phyloP scores from a whole-genome alignment of 495 filamentous ascomycete genomes.

The Massariosphaeria phaeospora region DNA sequence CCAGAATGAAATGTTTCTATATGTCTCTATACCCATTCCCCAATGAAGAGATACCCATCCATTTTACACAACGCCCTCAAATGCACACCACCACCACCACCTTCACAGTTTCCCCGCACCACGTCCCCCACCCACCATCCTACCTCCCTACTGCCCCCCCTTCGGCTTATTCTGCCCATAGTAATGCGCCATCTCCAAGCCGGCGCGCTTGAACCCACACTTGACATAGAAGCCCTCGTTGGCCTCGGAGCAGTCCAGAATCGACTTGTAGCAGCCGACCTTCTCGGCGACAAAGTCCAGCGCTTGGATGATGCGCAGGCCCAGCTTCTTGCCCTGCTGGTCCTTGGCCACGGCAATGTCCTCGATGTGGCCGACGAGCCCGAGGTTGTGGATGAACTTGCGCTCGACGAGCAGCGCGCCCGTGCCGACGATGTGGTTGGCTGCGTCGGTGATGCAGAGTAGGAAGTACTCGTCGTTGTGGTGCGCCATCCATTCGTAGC shows the following conservation, averaged over 20 bases:
- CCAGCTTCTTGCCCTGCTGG: slow-evolving; percentile 95
- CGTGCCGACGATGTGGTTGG: slow-evolving; percentile 70
- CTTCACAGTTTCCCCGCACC: background rate
- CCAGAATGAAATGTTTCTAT: too few species aligned
- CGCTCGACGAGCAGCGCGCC: slow-evolving; percentile 80
- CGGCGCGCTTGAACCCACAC: slow-evolving; percentile 91
- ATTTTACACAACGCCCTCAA: slow-evolving; percentile 13
- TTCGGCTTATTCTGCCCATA: slow-evolving; percentile 51
- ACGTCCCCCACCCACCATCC: background rate
- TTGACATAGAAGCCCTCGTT: slow-evolving; percentile 99
- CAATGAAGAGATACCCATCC: background rate
- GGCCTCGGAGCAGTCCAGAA: slow-evolving; percentile 70
- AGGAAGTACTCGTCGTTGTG: slow-evolving; percentile 80
- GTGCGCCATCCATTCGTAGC: slow-evolving; percentile 77
- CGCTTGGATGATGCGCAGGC: slow-evolving; percentile 86
- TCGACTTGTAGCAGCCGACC: slow-evolving; percentile 81
- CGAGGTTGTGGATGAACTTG: slow-evolving; percentile 75
- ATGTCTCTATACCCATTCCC: background rate
- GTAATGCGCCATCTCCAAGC: slow-evolving; percentile 96
- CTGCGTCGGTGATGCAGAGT: slow-evolving; percentile 71
- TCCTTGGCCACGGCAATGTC: slow-evolving; percentile 92
- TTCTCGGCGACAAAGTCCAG: slow-evolving; percentile 81
- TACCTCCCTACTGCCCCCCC: slow-evolving; percentile 9
- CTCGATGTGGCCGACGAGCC: slow-evolving; percentile 90
- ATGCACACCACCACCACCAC: too few species aligned